These are phyloP conservation scores for Agrocybe chaxingu DNA, from an alignment of 768 basidiomycete genomes.

Conservation along the genomic window DNA sequence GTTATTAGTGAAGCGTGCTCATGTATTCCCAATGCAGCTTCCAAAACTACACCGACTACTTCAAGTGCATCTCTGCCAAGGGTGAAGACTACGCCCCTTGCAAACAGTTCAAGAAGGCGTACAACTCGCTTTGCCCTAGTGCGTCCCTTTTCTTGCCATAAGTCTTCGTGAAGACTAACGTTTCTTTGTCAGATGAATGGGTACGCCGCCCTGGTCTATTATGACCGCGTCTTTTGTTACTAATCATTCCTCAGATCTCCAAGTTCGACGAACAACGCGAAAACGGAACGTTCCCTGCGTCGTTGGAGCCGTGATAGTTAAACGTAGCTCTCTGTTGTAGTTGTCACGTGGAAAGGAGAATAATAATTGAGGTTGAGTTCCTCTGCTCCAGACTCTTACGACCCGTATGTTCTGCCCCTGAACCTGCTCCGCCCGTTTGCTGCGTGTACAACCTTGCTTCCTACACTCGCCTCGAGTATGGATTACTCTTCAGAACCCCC, in stretches of 20 bases:
- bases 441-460: neutral
- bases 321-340: neutral
- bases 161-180: neutral
- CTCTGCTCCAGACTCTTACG: no score
- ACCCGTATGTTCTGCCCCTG: neutral
- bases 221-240: neutral
- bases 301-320: conserved; percentile 57
- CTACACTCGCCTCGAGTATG: conserved; percentile 29
- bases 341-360: neutral
- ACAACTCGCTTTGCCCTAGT: conserved; percentile 98
- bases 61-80: conserved; percentile 95
- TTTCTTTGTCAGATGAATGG: conserved; percentile 75
- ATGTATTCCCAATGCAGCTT: conserved; percentile 44
- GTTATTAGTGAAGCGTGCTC: neutral
- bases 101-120: conserved; percentile 97
- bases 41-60: conserved; percentile 98
- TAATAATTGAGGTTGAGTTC: no score
- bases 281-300: conserved; percentile 87
- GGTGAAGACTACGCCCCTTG: conserved; percentile 98
- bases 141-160: conserved; percentile 32
- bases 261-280: conserved; percentile 97
- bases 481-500: conserved; percentile 45
- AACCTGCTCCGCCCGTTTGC: conserved; percentile 9
- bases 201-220: conserved; percentile 36
- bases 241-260: conserved; percentile 48